Conservation (phyloP, 1,139 yeast genomes). For the Wickerhamiella pararugosa region DNA sequence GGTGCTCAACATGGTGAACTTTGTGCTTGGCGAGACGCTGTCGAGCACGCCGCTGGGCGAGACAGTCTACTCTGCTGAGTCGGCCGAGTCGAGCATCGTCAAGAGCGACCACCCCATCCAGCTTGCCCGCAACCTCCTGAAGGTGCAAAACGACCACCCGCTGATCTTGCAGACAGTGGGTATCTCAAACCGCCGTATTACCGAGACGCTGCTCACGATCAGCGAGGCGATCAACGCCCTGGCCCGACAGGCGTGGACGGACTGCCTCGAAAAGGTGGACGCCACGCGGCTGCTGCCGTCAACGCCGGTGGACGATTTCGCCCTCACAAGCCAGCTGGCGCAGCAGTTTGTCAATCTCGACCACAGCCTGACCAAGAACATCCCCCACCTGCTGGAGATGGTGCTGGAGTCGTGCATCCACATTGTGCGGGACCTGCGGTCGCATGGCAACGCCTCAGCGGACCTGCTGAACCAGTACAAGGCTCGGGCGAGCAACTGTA, state of each 20-base stretch:
- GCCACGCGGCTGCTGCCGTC: constrained; percentile 50
- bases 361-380: constrained; percentile 58
- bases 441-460: constrained; percentile 36
- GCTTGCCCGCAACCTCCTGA: constrained; percentile 28
- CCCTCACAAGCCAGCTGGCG: constrained; percentile 38
- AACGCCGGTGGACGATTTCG: constrained; percentile 32
- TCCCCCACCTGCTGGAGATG: constrained; percentile 68
- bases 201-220: constrained; percentile 47
- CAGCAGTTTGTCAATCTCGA: constrained; percentile 47
- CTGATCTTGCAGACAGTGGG: constrained; percentile 22
- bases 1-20: constrained; percentile 64
- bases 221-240: constrained; percentile 53
- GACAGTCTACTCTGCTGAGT: constrained; percentile 28
- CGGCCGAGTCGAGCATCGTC: constrained; percentile 9
- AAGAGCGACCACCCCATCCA: constrained; percentile 25
- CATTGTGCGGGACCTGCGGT: constrained; percentile 35
- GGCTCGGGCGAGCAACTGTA: constrained; percentile 65
- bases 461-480: constrained; percentile 44
- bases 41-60: constrained; percentile 59
- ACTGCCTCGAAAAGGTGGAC: constrained; percentile 40
- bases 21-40: constrained; percentile 63
- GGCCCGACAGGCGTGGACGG: constrained; percentile 44
- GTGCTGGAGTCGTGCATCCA: constrained; percentile 67
- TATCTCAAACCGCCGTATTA: constrained; percentile 33
- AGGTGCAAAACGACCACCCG: constrained; percentile 23